Percentiles rank a stretch among this genome's conserved stretches.
Evolutionary conservation across 345 rosid species (phyloP).

Genomic region (Hevea brasiliensis): DNA sequence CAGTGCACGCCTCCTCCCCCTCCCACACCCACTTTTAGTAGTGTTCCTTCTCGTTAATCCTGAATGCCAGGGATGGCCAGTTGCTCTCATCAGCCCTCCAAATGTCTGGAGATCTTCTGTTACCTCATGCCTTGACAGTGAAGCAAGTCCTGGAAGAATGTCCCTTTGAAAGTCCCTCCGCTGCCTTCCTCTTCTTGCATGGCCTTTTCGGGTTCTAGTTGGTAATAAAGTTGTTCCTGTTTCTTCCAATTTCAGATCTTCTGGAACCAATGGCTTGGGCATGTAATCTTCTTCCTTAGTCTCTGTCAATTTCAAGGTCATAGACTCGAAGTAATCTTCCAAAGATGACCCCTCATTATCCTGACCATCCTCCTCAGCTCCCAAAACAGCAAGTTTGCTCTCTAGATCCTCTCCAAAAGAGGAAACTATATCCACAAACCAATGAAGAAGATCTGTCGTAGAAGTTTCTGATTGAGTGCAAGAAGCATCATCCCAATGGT

Average conservation of each 20-base stretch:
- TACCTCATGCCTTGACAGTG: slow-evolving; percentile 87
- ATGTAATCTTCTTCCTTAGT: slow-evolving; percentile 79
- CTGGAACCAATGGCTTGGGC: slow-evolving; percentile 76
- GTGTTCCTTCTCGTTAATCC: slow-evolving; percentile 72
- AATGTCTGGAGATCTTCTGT: slow-evolving; percentile 90
- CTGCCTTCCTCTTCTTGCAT: slow-evolving; percentile 90
- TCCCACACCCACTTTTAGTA: slow-evolving; percentile 60
- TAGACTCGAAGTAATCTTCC: slow-evolving; percentile 79
- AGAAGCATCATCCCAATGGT: slow-evolving; percentile 35
- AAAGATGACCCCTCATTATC: slow-evolving; percentile 39
- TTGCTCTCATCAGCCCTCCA: slow-evolving; percentile 83
- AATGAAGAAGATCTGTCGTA: slow-evolving; percentile 49
- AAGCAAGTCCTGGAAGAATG: slow-evolving; percentile 86
- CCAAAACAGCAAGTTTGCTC: slow-evolving; percentile 38
- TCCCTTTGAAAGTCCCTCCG: slow-evolving; percentile 97
- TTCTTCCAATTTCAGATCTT: slow-evolving; percentile 51
- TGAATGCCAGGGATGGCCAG: slow-evolving; percentile 63
- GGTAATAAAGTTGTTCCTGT: slow-evolving; percentile 33
- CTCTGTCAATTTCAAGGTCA: slow-evolving; percentile 63
- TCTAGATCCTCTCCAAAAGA: slow-evolving; percentile 54
- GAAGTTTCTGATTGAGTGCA: slow-evolving; percentile 37
- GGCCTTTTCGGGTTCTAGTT: slow-evolving; percentile 65
- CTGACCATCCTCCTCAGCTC: slow-evolving; percentile 29
- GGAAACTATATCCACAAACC: slow-evolving; percentile 73
- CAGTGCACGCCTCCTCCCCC: slow-evolving; percentile 62